Evolutionary conservation across 768 basidiomycete genomes (phyloP), one percentile per base, ranked within the genome.

Genomic region (Rhodotorula toruloides): DNA sequence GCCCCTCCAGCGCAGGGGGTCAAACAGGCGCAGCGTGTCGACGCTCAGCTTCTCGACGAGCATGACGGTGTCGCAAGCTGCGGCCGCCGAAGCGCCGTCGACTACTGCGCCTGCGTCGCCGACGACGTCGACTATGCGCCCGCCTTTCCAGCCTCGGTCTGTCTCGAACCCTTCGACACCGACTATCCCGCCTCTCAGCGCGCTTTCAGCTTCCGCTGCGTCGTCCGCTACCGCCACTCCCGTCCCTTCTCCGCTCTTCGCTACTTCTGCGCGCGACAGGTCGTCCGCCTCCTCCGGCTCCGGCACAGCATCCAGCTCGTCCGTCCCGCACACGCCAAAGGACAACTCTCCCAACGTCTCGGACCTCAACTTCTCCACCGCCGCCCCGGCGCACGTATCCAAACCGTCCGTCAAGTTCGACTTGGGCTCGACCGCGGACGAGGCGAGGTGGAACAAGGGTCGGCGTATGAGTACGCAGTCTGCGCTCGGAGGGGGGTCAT

Each of bases 231-330:
- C 42, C 3, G 19, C 17, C 27, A 29, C 43, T 0, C 36, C 64
- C 13, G 42, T 32, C n/a, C 46, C 56, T 37, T 56, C 61, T 11
- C 49, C 68, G 21, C 39, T 42, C 25, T 36, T 55, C 27, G 36
- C 44, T 6, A 13, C 59, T 17, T 14, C 52, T 12, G 44, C 47
- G 10, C 65, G 49, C 40, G 61, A 62, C 40, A 60, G 66, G 19
- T 65, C 64, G 9, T 71, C 70, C 27, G 66, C 70, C 17, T 71
- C 70, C n/a, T 60, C 58, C 44, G 61, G 50, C 9, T 61, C 65
- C 14, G 65, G 58, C 6, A 58, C 65, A 31, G 43, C 54, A 1
- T 61, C 68, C 19, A 44, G 46, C 14, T 71, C 69, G 21, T 67
- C 65, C 6, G 54, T 52, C 3, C 65, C 65, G 4, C 54, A 46